Evolutionary conservation across 441 rosid genomes (phyloP), one percentile per base, ranked within the genome.

Genomic region (Macaranga tanarius): DNA sequence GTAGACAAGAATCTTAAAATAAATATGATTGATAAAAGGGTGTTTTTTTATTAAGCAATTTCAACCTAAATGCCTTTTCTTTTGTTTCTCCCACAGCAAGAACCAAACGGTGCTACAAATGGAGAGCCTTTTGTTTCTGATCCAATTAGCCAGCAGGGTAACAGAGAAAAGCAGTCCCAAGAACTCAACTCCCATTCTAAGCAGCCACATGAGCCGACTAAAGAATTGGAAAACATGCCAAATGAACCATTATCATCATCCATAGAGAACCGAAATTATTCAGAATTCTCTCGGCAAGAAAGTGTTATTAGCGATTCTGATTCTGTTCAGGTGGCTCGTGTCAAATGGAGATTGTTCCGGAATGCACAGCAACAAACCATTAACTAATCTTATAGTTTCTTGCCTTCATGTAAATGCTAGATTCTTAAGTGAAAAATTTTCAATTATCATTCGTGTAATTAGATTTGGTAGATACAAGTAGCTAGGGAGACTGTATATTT

Each of bases 321-420:
- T 25, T 23, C 44, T 11, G 40, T 63, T 65, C 56, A 45, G 12
- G 57, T 16, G 34, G 28, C 26, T 1, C 72, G 22, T 25, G 20
- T 65, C 45, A 77, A 23, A 67, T 77, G 76, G 75, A 66, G 22
- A 56, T 7, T 73, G 10, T 52, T 79, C 71, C 52, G 22, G 44
- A 38, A 23, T 10, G 17, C 45, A 34, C 10, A 45, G 57, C 11
- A 34, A 34, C 5, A 54, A 23, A 26, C 23, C 10, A 48, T 26
- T 65, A 65, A 48, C 16, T 65, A 65, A 72, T 47, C 26, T 50
- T 15, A 0, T 16, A 26, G 34, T 1, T 71, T 11, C 6, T 69
- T 20, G 17, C 17, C 11, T 50, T 16, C 68, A 15, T 34, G 42
- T 38, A 25, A 23, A 20, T 23, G 19, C 42, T 5, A 19, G 55